Evolutionary conservation across 768 basidiomycete genomes (phyloP).

Genomic region (Termitomyces sp.): DNA sequence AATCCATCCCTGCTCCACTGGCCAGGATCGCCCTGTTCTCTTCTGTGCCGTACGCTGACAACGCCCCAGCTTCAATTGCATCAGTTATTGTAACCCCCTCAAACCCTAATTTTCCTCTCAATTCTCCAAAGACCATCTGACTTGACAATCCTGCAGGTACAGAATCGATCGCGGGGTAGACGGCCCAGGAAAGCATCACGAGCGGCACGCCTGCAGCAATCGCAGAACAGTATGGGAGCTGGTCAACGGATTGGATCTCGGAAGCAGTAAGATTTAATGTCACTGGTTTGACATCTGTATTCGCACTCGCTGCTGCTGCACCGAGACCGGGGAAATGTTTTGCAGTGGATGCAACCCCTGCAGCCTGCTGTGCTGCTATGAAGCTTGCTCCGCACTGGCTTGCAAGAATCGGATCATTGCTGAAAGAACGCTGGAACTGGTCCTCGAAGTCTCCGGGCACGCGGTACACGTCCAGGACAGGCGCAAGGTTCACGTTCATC

Average conservation of each 20-base stretch:
- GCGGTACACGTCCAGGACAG: constrained; percentile 15
- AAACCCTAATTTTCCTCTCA: constrained; percentile 13
- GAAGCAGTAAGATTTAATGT: constrained; percentile 8
- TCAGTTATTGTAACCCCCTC: constrained; percentile 13
- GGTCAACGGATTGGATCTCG: constrained; percentile 11
- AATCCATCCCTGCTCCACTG: constrained; percentile 13
- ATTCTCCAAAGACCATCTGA: constrained; percentile 7
- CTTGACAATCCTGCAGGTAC: constrained; percentile 11
- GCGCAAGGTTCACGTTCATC: constrained; percentile 16
- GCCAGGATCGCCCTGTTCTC: constrained; percentile 12
- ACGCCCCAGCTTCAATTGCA: constrained; percentile 10
- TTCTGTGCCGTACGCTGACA: constrained; percentile 7
- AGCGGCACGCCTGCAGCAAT: constrained; percentile 12
- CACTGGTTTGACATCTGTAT: constrained; percentile 11
- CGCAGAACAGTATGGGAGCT: constrained; percentile 11
- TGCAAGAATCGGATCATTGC: constrained; percentile 7
- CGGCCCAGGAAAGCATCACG: constrained; percentile 15
- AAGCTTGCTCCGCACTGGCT: constrained; percentile 10
- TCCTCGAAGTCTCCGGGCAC: constrained; percentile 13
- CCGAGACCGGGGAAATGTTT: constrained; percentile 17
- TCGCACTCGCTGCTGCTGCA: constrained; percentile 3
- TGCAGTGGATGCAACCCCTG: constrained; percentile 10
- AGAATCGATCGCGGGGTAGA: constrained; percentile 11
- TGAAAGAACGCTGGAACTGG: constrained; percentile 13
- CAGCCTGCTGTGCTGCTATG: constrained; percentile 11